Base-by-base conservation (phyloP, 129 eudicot species). In the Escallonia herrerae region DNA sequence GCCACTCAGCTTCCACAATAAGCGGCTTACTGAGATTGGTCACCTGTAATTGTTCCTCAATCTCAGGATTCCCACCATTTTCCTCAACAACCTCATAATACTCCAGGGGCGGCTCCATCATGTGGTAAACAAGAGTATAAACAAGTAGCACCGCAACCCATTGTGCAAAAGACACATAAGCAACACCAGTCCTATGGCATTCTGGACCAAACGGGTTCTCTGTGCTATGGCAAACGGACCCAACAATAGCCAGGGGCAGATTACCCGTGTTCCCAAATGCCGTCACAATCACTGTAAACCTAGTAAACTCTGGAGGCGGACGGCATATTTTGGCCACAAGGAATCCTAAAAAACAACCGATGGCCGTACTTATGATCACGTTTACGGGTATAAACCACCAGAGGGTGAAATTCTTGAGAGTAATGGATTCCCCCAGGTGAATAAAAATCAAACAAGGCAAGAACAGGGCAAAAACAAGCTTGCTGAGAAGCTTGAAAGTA, bases 61-160 rank as follows among this genome's bases (percentile, higher is more conserved):
- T 77, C 46, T 86, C 95, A 43, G 54, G 22, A 22, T 22, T 0
- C 33, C 33, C 33, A 22, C 33, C 45, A 0, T 74, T 75, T 42
- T 72, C 82, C 3, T 76, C 90, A 14, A 77, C 84, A 39, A 78
- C 87, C n/a, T 85, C 95, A 43, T 81, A 86, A 47, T 79, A 86
- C 66, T 90, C 97, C 70, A 81, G 14, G 2, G 97, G 97, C 6
- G 97, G 95, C 67, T 86, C 97, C 95, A 90, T 86, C 97, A 90
- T 90, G 60, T 90, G 97, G 66, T 86, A 90, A 52, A 90, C 95
- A 13, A 85, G 74, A 54, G 97, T 90, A 43, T 85, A 85, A 54
- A 89, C 87, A 41, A 89, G 75, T 71, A 83, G 80, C 42, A 82
- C 90, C 0, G 94, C 77, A 5, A 89, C 90, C 95, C 97, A 90